Percentiles rank a stretch among this genome's conserved stretches.
Evolutionary conservation across 1,284 basidiomycete genomes (phyloP).

Genomic region (Heterobasidion annosum): DNA sequence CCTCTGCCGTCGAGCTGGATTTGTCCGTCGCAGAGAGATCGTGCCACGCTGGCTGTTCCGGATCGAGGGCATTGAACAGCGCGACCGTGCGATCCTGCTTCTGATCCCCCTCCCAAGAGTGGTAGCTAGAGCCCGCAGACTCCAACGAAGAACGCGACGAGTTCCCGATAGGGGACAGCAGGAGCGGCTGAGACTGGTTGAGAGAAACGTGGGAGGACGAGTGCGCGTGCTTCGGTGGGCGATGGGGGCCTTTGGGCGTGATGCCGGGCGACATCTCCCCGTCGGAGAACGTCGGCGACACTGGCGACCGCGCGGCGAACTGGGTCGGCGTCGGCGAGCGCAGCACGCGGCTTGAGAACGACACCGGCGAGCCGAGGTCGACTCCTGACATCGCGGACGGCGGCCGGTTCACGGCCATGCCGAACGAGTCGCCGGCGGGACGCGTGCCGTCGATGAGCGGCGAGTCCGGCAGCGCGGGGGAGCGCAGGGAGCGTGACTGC

Average conservation of each 20-base stretch:
- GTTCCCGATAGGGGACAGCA: slow-evolving; percentile 59
- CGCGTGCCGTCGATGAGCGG: slow-evolving; percentile 31
- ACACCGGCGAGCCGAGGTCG: slow-evolving; percentile 41
- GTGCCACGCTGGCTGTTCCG: slow-evolving; percentile 48
- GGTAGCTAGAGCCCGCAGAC: slow-evolving; percentile 74
- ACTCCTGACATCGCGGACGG: slow-evolving; percentile 42
- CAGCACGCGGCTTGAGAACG: slow-evolving; percentile 29
- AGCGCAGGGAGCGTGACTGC: slow-evolving; percentile 33
- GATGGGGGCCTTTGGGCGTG: slow-evolving; percentile 36
- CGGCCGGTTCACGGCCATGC: slow-evolving; percentile 23
- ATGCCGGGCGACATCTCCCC: slow-evolving; percentile 18
- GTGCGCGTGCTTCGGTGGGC: slow-evolving; percentile 42
- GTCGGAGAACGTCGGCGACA: slow-evolving; percentile 40
- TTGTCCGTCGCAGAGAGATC: slow-evolving; percentile 38
- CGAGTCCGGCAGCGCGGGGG: slow-evolving; percentile 52
- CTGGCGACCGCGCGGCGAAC: slow-evolving; percentile 32
- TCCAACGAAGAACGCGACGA: slow-evolving; percentile 72
- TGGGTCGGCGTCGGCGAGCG: slow-evolving; percentile 58
- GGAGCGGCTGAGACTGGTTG: slow-evolving; percentile 41
- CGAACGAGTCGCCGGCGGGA: slow-evolving; percentile 14
- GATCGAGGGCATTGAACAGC: slow-evolving; percentile 41
- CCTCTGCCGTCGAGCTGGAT: slow-evolving; percentile 35
- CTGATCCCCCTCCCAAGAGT: slow-evolving; percentile 61
- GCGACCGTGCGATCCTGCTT: slow-evolving; percentile 41
- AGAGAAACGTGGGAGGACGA: slow-evolving; percentile 43